Conservation (phyloP, 2,329 filamentous ascomycete species). For the Verticillium klebahnii region DNA sequence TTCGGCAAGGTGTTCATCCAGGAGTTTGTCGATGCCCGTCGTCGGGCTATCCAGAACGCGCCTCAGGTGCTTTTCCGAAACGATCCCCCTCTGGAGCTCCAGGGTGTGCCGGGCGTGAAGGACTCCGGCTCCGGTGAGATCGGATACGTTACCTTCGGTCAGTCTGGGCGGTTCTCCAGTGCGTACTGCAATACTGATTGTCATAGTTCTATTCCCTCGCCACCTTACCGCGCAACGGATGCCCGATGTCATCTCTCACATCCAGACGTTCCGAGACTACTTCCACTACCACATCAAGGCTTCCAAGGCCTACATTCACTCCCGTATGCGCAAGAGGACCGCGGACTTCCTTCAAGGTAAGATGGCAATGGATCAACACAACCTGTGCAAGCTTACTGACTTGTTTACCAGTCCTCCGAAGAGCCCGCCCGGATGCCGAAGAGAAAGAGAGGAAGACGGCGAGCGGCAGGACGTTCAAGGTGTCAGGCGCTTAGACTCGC, state of each 20-base stretch:
- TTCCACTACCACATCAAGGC: constrained; percentile 99
- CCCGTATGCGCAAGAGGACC: constrained; percentile 93
- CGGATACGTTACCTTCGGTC: constrained; percentile 98
- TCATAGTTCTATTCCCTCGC: constrained; percentile 83
- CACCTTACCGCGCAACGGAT: constrained; percentile 88
- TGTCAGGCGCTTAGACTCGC: constrained; percentile 26
- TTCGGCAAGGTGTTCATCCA: constrained; percentile 98
- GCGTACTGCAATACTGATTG: constrained; percentile 11
- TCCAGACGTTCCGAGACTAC: constrained; percentile 99
- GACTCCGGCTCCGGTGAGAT: constrained; percentile 76
- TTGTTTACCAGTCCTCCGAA: constrained; percentile 69
- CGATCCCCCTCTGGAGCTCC: constrained; percentile 87
- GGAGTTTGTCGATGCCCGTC: constrained; percentile 94
- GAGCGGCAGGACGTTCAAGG: constrained; percentile 86
- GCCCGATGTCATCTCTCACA: constrained; percentile 95
- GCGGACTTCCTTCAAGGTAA: constrained; percentile 96
- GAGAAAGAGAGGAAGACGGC: constrained; percentile 98
- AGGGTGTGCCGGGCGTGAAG: constrained; percentile 78
- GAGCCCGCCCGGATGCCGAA: constrained; percentile 90
- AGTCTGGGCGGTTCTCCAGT: constrained; percentile 15
- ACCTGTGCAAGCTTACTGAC: constrained; percentile 16
- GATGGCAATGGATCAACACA: constrained; percentile 16
- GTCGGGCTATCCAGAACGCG: constrained; percentile 95
- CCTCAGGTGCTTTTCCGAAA: constrained; percentile 96
- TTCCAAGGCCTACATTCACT: constrained; percentile 98